Conservation (phyloP, 1,284 basidiomycete species). For the Cutaneotrichosporon mucoides region DNA sequence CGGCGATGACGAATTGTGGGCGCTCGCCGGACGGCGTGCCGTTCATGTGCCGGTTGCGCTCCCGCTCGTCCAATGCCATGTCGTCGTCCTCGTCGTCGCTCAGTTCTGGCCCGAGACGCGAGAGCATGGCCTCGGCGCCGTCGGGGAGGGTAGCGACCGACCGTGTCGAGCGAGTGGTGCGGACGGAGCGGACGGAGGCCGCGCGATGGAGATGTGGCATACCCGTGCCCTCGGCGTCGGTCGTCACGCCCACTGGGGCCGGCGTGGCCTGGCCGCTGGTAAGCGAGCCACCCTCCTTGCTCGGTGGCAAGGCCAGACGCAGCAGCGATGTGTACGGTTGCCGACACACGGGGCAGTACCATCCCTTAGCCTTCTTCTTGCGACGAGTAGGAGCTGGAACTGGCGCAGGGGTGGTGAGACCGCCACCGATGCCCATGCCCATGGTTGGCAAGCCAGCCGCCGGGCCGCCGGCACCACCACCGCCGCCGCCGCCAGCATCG, state of each 20-base stretch:
- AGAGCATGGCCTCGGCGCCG: slow-evolving; percentile 48
- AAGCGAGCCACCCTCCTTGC: slow-evolving; percentile 23
- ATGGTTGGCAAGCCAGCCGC: background rate
- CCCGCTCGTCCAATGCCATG: slow-evolving; percentile 10
- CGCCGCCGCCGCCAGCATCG: slow-evolving; percentile 13
- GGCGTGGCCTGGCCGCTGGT: slow-evolving; percentile 9
- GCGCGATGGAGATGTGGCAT: slow-evolving; percentile 22
- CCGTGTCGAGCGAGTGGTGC: slow-evolving; percentile 26
- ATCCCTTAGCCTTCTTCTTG: slow-evolving; percentile 86
- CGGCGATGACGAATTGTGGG: slow-evolving; percentile 26
- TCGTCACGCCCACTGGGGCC: background rate
- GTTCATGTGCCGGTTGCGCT: background rate
- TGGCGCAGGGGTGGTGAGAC: slow-evolving; percentile 12
- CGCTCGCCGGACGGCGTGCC: background rate
- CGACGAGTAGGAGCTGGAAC: slow-evolving; percentile 54
- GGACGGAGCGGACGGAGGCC: slow-evolving; percentile 26
- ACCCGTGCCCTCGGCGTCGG: background rate
- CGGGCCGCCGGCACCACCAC: slow-evolving; percentile 21
- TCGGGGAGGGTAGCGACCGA: slow-evolving; percentile 45
- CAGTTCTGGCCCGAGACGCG: slow-evolving; percentile 28
- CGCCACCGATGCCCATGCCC: slow-evolving; percentile 22
- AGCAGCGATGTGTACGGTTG: slow-evolving; percentile 85
- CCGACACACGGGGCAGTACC: slow-evolving; percentile 89
- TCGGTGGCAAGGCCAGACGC: slow-evolving; percentile 70
- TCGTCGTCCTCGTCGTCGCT: slow-evolving; percentile 15